Evolutionary conservation across 768 basidiomycete species (phyloP).

Genomic region (Leccinum fibrillosum): DNA sequence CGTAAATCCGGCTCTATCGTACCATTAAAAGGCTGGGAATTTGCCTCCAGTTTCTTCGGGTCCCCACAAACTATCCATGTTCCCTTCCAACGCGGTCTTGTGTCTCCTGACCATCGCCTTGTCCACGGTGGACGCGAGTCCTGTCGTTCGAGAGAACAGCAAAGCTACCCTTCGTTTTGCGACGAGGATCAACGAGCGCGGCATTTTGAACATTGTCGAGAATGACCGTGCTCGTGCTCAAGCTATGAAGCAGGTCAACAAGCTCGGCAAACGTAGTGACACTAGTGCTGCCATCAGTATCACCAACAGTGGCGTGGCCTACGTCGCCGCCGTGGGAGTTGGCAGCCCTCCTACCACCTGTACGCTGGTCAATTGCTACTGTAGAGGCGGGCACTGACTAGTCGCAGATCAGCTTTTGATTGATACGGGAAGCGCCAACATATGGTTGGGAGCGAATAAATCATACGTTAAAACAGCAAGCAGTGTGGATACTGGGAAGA

Average conservation of each 20-base stretch:
- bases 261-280: conserved; percentile 5
- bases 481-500: conserved; percentile 20
- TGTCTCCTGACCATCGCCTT: conserved; percentile 12
- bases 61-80: conserved; percentile 5
- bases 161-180: conserved; percentile 13
- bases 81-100: conserved; percentile 7
- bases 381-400: not conserved
- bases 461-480: conserved; percentile 8
- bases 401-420: conserved; percentile 25
- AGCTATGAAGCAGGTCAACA: conserved; percentile 1
- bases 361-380: conserved; percentile 6
- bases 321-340: conserved; percentile 28
- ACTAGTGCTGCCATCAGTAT: not conserved
- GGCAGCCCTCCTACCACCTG: conserved; percentile 26
- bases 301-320: conserved; percentile 22
- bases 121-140: conserved; percentile 12
- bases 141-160: conserved; percentile 3
- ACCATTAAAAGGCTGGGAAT: not conserved
- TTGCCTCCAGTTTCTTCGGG: too few species aligned
- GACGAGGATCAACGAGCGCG: conserved; percentile 9
- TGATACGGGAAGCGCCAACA: conserved; percentile 33
- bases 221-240: conserved; percentile 22
- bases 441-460: conserved; percentile 22
- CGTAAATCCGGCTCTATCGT: too few species aligned
- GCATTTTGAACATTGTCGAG: conserved; percentile 9